Conservation (phyloP, 2,329 filamentous ascomycete genomes). For the Penicillium sp. region DNA sequence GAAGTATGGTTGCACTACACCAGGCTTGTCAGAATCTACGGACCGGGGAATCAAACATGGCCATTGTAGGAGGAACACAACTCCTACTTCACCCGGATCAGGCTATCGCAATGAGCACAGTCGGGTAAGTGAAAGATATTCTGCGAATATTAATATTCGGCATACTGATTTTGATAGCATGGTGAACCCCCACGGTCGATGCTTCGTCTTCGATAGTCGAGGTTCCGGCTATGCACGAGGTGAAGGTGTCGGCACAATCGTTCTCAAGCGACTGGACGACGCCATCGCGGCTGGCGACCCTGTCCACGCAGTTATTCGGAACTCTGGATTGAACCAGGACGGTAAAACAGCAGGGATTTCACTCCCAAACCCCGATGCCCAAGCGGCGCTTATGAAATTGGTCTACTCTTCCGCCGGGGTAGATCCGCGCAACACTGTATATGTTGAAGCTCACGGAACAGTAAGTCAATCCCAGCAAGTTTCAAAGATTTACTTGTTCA, state of each 20-base stretch:
- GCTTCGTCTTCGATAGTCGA: constrained; percentile 42
- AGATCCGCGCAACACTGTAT: constrained; percentile 31
- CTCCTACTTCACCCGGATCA: constrained; percentile 6
- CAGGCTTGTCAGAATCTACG: constrained; percentile 27
- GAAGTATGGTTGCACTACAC: constrained; percentile 31
- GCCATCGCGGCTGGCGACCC: constrained; percentile 47
- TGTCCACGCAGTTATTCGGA: constrained; percentile 43
- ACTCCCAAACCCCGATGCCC: constrained; percentile 1
- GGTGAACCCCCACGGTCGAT: constrained; percentile 14
- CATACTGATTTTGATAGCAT: constrained; percentile 14
- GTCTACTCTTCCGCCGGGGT: neutral
- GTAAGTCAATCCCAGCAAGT: neutral
- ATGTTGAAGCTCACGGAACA: constrained; percentile 37
- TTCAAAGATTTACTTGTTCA: neutral
- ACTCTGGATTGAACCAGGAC: constrained; percentile 48
- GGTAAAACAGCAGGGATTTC: constrained; percentile 49
- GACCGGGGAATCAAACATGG: constrained; percentile 25
- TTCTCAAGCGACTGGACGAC: constrained; percentile 43
- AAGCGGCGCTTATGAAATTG: constrained; percentile 1
- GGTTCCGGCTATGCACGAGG: constrained; percentile 12
- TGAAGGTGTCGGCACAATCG: constrained; percentile 12
- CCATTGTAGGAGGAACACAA: constrained; percentile 5
- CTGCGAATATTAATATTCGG: neutral
- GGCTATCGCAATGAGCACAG: constrained; percentile 6
- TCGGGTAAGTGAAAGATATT: neutral